Percentiles rank a stretch among this genome's conserved stretches.
Evolutionary conservation across 1,284 basidiomycete genomes (phyloP).

Genomic region (Coniferiporia sulphurascens): DNA sequence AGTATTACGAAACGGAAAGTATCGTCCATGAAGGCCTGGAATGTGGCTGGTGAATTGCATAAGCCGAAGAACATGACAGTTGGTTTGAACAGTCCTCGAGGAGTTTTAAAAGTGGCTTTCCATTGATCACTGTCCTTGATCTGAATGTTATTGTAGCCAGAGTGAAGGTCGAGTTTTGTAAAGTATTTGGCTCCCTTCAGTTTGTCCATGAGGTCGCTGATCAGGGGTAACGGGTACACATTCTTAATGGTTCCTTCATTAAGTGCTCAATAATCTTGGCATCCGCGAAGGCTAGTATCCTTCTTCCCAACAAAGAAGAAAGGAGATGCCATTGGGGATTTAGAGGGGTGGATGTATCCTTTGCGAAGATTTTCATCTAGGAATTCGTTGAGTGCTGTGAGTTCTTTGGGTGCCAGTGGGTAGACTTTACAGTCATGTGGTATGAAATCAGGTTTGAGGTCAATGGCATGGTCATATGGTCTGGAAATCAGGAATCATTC

Average conservation of each 20-base stretch:
- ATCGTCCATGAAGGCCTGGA: neutral
- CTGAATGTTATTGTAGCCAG: neutral
- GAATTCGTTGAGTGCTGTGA: too few relatives aligned
- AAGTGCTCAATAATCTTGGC: neutral
- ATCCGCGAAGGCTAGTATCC: neutral
- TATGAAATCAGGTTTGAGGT: too few relatives aligned
- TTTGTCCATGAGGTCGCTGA: neutral
- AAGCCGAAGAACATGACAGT: neutral
- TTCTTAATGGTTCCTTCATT: neutral
- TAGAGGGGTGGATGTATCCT: too few relatives aligned
- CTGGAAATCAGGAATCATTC: too few relatives aligned
- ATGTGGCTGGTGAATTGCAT: neutral
- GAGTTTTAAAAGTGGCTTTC: neutral
- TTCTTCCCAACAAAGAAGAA: too few relatives aligned
- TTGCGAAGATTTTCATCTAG: too few relatives aligned
- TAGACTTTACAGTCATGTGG: too few relatives aligned
- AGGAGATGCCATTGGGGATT: too few relatives aligned
- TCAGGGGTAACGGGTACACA: neutral
- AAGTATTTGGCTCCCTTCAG: neutral
- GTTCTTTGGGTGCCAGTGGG: too few relatives aligned
- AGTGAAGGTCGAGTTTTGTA: neutral
- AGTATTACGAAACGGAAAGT: neutral
- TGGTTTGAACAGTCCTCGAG: neutral
- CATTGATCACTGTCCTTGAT: neutral
- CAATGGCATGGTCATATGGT: too few relatives aligned